phyloP scores from a whole-genome alignment of 768 basidiomycete genomes.

The Suillus subalutaceus region DNA sequence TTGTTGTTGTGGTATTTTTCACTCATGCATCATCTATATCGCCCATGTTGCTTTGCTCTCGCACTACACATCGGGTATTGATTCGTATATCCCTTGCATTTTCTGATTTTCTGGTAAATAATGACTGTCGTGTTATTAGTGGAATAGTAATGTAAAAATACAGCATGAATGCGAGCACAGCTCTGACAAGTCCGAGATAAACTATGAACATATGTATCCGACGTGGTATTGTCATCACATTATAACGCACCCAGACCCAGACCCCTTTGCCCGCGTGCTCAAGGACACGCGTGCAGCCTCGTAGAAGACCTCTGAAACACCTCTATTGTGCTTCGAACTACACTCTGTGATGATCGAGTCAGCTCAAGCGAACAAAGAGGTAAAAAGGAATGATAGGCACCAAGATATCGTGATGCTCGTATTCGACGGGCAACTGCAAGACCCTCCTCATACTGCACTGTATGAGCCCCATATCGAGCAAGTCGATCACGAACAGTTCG shows the following conservation, averaged over 20 bases:
- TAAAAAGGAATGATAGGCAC: conserved; percentile 45
- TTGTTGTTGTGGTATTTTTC: not conserved
- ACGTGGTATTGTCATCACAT: conserved; percentile 44
- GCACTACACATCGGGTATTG: not conserved
- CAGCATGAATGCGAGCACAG: conserved; percentile 8
- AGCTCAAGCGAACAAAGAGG: not conserved
- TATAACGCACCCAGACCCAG: conserved; percentile 58
- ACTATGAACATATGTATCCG: conserved; percentile 1
- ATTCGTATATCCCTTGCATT: conserved; percentile 7
- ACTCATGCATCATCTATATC: conserved; percentile 2
- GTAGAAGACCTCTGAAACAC: conserved; percentile 90
- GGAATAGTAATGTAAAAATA: conserved; percentile 9
- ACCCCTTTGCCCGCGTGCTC: conserved; percentile 69
- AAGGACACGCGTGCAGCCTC: conserved; percentile 89
- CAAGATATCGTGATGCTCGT: conserved; percentile 91
- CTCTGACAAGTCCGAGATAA: conserved; percentile 3
- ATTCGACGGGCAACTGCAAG: conserved; percentile 85
- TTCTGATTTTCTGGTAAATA: not conserved
- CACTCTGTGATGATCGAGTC: conserved; percentile 63
- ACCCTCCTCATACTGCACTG: conserved; percentile 93
- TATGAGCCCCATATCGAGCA: conserved; percentile 65
- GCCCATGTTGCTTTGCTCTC: not conserved
- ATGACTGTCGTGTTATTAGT: conserved; percentile 4
- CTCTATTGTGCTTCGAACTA: conserved; percentile 95
- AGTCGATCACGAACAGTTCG: conserved; percentile 69